A percentile compares a stretch with the other conserved stretches of the same genome.
Conservation (phyloP, 2,329 filamentous ascomycete species). For the Claviceps fusiformis region DNA sequence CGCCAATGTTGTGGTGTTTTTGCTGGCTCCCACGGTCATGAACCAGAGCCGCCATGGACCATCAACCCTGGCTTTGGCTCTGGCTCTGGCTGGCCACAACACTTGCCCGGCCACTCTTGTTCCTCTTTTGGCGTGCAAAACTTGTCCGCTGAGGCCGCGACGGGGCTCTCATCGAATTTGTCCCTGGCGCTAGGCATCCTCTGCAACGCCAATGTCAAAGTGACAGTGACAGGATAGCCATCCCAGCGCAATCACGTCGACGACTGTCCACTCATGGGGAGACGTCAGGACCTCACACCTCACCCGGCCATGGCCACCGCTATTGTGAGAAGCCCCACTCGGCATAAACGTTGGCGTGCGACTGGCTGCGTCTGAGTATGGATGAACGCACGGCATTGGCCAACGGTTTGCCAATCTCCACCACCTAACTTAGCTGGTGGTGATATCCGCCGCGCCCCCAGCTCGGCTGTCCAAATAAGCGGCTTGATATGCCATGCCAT, state of each 20-base stretch:
- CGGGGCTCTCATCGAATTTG: not conserved
- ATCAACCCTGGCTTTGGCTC: not conserved
- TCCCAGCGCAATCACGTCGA: not conserved
- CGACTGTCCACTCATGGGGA: slow-evolving; percentile 5
- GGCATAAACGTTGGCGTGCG: slow-evolving; percentile 5
- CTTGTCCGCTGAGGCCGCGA: not conserved
- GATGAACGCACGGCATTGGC: slow-evolving; percentile 1
- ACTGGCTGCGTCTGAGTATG: slow-evolving; percentile 6
- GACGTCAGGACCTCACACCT: not conserved
- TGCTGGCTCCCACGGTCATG: not conserved
- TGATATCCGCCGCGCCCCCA: not conserved
- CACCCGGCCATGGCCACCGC: slow-evolving; percentile 7
- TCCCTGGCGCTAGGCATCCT: not conserved
- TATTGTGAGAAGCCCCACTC: slow-evolving; percentile 7
- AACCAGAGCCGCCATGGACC: not conserved
- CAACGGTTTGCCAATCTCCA: slow-evolving; percentile 10
- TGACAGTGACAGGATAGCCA: not conserved
- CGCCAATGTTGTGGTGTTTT: not conserved
- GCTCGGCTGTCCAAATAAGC: slow-evolving; percentile 5
- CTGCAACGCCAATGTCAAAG: not conserved
- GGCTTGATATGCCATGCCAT: not conserved
- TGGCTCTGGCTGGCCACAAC: not conserved
- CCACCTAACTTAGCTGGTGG: not conserved
- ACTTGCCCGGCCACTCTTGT: not conserved
- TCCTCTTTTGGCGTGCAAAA: not conserved